Base-by-base conservation (phyloP, 1,284 basidiomycete genomes). In the Ceratobasidium sp. region DNA sequence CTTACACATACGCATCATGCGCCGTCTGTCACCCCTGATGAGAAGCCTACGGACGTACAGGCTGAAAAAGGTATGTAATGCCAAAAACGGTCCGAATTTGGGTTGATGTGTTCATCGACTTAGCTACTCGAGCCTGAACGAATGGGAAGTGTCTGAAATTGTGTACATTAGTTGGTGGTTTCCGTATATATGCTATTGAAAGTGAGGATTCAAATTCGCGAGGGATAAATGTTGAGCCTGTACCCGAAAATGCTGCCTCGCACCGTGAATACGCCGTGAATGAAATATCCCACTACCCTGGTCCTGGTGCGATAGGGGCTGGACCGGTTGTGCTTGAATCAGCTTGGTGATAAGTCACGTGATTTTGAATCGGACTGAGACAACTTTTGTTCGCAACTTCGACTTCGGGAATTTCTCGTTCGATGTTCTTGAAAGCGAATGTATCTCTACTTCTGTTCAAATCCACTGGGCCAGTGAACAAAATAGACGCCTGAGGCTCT, bases 31-130 rank as follows among this genome's bases (percentile, higher is more conserved):
- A 59, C 51, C 27, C 41, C 48, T 31, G 59, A 56, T 27, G 74
- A 74, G 54, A 74, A 74, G 56, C 74, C 56, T 31, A 13, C 19
- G 6, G 54, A 68, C 27, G 63, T 49, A 49, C 46, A 59, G 22
- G 34, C 31, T 34, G 63, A 74, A 27, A n/a, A 19, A 24, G 65
- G 74, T 68, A 53, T 34, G 63, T 68, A 22, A 61, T 22, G 2
- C 16, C 5, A 11, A 14, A 29, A 19, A n/a, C 19, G 1, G 2
- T n/a, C 19, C 4, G 58, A 24, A 2, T 43, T 19, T 24, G 5
- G 4, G n/a, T 39, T 61, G 1, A 59, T 39, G 31, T 4, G 7
- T 1, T n/a, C 3, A 39, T 19, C n/a, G 48, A 4, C 19, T 19
- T 24, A 61, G 58, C 31, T 39, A 27, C 58, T 41, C 58, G 58